Evolutionary conservation across 371 early-diverging fungal species (phyloP).

Genomic region (Lichtheimia ramosa): DNA sequence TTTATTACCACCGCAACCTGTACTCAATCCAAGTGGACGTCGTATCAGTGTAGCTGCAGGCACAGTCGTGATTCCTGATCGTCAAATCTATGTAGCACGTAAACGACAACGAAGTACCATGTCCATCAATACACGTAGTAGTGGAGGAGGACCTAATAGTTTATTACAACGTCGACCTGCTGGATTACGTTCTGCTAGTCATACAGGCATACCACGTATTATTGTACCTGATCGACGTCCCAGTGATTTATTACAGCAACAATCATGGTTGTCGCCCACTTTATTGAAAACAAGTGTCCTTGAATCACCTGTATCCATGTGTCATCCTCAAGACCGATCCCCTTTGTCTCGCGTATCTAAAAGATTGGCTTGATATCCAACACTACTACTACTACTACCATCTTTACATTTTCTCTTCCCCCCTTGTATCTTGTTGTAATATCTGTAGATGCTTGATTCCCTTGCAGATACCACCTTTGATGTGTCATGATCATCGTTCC

Average conservation of each 20-base stretch:
- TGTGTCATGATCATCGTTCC: too few relatives aligned
- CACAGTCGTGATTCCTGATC: slow-evolving; percentile 37
- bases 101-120: slow-evolving; percentile 7
- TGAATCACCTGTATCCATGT: slow-evolving; percentile 1
- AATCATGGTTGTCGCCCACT: neutral
- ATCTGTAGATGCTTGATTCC: too few relatives aligned
- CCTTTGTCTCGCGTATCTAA: neutral
- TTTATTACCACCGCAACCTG: slow-evolving; percentile 17
- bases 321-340: neutral
- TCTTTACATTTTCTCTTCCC: too few relatives aligned
- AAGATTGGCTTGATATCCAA: neutral
- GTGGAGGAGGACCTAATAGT: too few relatives aligned
- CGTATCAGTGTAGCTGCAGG: slow-evolving; percentile 53
- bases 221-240: neutral
- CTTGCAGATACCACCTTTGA: too few relatives aligned
- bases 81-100: slow-evolving; percentile 1
- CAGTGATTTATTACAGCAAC: neutral
- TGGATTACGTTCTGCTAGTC: slow-evolving; percentile 6
- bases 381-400: too few relatives aligned
- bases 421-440: too few relatives aligned
- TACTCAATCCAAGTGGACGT: slow-evolving; percentile 21
- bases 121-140: neutral
- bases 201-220: slow-evolving; percentile 3
- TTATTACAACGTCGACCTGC: slow-evolving; percentile 1
- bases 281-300: neutral